These are phyloP conservation scores for Trametes sanguinea DNA, from an alignment of 768 basidiomycete species.

Conservation along the genomic window DNA sequence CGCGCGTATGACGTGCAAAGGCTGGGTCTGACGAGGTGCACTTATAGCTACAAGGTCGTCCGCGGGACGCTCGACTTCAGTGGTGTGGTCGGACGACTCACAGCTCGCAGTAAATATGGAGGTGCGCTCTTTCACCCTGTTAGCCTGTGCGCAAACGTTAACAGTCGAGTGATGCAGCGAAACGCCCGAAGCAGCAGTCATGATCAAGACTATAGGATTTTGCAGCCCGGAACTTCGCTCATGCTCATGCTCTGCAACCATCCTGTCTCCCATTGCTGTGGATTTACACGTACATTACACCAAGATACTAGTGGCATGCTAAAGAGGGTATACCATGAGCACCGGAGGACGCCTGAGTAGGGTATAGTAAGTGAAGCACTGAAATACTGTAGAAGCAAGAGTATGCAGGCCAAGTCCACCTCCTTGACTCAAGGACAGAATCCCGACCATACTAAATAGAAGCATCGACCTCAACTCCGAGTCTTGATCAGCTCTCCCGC, in stretches of 20 bases:
- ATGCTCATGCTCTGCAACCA: not conserved
- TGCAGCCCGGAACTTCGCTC: not conserved
- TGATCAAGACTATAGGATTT: not conserved
- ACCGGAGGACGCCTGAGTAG: not conserved
- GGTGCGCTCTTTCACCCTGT: slow-evolving; percentile 47
- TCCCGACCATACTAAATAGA: too few relatives aligned
- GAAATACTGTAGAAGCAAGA: not conserved
- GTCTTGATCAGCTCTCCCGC: slow-evolving; percentile 55
- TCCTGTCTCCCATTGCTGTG: slow-evolving; percentile 6
- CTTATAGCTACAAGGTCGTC: slow-evolving; percentile 86
- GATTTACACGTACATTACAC: slow-evolving; percentile 12
- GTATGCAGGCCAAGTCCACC: not conserved
- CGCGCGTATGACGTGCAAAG: not conserved
- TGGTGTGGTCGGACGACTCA: slow-evolving; percentile 82
- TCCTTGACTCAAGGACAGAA: not conserved
- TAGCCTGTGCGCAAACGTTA: slow-evolving; percentile 31
- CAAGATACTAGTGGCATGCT: slow-evolving; percentile 3
- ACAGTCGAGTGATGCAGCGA: slow-evolving; percentile 45
- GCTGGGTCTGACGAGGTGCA: not conserved
- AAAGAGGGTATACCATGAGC: not conserved
- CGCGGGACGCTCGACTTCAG: slow-evolving; percentile 91
- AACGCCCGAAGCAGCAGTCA: slow-evolving; percentile 81
- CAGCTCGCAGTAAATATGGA: slow-evolving; percentile 89
- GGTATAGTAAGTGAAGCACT: slow-evolving; percentile 1
- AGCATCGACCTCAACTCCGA: not conserved